A percentile compares a stretch with the other conserved stretches of the same genome.
phyloP scores from a whole-genome alignment of 2,329 filamentous ascomycete genomes.

The Ophiosphaerella narmari region DNA sequence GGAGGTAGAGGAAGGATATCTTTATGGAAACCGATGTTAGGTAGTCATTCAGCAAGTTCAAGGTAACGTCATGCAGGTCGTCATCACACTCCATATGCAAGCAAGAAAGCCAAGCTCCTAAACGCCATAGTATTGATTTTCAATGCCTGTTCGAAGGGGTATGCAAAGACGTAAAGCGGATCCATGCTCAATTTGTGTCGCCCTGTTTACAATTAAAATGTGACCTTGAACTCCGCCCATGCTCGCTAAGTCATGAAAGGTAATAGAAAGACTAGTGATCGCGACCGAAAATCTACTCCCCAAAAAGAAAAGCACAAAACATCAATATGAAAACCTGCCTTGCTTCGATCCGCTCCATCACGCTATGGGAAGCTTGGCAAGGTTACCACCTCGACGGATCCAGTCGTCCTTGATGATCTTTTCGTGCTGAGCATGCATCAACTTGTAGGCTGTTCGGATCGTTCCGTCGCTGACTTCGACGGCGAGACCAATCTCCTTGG shows the following conservation, averaged over 20 bases:
- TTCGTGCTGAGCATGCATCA: constrained; percentile 75
- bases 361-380: constrained; percentile 69
- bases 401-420: constrained; percentile 76
- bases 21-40: background rate
- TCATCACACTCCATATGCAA: background rate
- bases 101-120: background rate
- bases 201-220: background rate
- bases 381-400: constrained; percentile 72
- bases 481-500: constrained; percentile 84
- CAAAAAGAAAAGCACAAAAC: background rate
- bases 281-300: background rate
- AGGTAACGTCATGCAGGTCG: background rate
- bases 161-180: constrained; percentile 8
- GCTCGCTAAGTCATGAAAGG: constrained; percentile 5
- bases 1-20: too few species aligned
- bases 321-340: background rate
- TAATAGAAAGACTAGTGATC: background rate
- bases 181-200: background rate
- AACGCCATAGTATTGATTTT: constrained; percentile 6
- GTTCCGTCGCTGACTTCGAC: constrained; percentile 95
- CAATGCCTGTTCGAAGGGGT: constrained; percentile 11
- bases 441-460: constrained; percentile 93
- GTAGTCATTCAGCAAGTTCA: background rate
- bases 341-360: constrained; percentile 20
- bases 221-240: constrained; percentile 14